Conservation (phyloP, 768 basidiomycete genomes). For the Panellus pusillus region DNA sequence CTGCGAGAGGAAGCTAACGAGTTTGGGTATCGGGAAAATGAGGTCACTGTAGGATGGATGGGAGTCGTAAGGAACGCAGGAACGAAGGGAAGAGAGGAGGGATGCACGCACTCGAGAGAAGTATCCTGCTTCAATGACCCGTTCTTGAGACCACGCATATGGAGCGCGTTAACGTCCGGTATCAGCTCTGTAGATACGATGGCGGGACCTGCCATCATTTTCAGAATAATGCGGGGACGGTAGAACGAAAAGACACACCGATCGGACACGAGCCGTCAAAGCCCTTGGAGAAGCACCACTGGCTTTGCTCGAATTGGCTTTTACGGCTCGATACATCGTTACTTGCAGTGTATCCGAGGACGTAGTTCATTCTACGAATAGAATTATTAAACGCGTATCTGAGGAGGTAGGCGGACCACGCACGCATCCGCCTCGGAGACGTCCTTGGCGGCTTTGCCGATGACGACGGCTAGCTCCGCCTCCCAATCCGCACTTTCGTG, state of each 20-base stretch:
- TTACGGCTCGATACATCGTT: neutral
- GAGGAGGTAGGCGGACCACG: no score
- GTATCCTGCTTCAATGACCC: neutral
- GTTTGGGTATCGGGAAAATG: neutral
- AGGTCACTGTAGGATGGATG: neutral
- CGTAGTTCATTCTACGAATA: neutral
- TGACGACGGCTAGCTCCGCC: neutral
- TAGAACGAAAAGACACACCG: no score
- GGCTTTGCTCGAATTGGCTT: neutral
- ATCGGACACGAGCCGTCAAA: neutral
- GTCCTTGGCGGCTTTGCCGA: neutral
- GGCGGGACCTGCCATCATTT: neutral
- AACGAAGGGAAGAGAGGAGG: neutral
- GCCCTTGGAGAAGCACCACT: neutral
- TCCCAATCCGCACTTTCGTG: neutral
- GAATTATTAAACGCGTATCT: no score
- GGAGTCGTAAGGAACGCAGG: neutral
- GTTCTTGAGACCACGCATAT: neutral
- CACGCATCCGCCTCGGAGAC: conserved; percentile 1
- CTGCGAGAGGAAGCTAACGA: neutral
- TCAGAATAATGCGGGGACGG: no score
- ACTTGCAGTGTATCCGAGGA: neutral
- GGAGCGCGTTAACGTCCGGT: neutral
- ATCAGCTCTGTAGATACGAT: neutral
- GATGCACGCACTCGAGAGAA: neutral